Conservation (phyloP, 306 rosid species). For the Prosopis cineraria region DNA sequence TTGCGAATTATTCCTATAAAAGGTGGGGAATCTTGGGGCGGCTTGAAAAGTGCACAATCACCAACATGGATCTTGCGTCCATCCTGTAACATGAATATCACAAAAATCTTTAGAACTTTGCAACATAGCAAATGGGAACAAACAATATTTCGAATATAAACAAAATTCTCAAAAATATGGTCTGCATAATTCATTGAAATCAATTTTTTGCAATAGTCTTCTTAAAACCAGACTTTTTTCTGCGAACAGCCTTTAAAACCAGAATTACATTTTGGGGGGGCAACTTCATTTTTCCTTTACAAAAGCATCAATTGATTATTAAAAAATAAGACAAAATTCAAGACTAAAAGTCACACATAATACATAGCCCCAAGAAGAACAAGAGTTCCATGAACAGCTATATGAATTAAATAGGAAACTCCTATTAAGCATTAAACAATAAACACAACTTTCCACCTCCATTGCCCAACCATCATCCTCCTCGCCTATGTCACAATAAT, state of each 20-base stretch:
- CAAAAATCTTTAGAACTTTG: not conserved
- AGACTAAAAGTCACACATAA: not conserved
- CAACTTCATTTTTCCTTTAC: not conserved
- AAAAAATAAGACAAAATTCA: not conserved
- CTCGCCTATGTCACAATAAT: not conserved
- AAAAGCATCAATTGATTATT: not conserved
- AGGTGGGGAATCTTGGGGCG: slow-evolving; percentile 86
- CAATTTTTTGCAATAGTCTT: not conserved
- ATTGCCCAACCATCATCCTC: not conserved
- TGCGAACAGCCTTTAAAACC: not conserved
- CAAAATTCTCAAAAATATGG: not conserved
- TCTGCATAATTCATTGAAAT: not conserved
- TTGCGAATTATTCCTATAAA: slow-evolving; percentile 92
- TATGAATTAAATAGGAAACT: not conserved
- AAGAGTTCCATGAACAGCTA: not conserved
- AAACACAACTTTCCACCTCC: not conserved
- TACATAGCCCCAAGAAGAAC: not conserved
- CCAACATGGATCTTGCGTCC: slow-evolving; percentile 93
- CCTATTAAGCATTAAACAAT: not conserved
- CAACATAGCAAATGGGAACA: not conserved
- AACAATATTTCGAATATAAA: not conserved
- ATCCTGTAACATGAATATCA: slow-evolving; percentile 51
- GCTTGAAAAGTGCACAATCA: slow-evolving; percentile 96
- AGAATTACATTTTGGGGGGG: not conserved
- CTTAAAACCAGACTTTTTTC: not conserved